A percentile compares a stretch with the other conserved stretches of the same genome.
Evolutionary conservation across 75 land plant genomes (phyloP).

Genomic region (Sequoiadendron giganteum): DNA sequence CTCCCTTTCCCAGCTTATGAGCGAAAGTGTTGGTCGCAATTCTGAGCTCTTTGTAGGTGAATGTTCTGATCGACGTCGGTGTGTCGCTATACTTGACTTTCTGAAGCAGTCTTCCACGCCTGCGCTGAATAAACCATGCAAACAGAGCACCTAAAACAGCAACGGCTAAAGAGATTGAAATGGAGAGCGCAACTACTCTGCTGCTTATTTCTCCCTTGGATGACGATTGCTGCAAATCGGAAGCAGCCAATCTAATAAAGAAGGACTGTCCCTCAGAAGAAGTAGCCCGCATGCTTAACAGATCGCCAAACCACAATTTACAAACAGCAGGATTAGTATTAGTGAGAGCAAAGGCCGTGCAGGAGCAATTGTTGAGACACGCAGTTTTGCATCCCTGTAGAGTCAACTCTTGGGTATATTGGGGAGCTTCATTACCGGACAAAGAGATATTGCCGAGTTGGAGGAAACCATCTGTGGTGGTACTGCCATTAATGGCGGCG

Average conservation of each 20-base stretch:
- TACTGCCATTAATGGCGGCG: not conserved
- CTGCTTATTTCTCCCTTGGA: not conserved
- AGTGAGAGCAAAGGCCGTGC: not conserved
- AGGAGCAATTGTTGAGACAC: not conserved
- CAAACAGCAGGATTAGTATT: not conserved
- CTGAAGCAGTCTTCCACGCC: not conserved
- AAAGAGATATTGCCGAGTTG: not conserved
- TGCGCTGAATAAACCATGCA: not conserved
- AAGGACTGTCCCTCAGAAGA: not conserved
- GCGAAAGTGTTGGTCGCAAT: slow-evolving; percentile 18
- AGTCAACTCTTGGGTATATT: not conserved
- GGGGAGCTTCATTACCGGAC: not conserved
- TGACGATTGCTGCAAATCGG: not conserved
- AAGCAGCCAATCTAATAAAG: not conserved
- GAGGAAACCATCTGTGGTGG: not conserved
- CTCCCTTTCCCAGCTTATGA: slow-evolving; percentile 35
- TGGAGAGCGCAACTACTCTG: not conserved
- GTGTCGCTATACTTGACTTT: not conserved
- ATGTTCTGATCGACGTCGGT: not conserved
- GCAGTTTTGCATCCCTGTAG: not conserved
- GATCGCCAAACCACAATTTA: not conserved
- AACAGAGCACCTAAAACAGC: not conserved
- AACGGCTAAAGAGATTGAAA: not conserved
- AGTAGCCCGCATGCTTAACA: not conserved
- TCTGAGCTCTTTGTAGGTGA: slow-evolving; percentile 27